Evolutionary conservation across 1,284 basidiomycete genomes (phyloP).

Genomic region (Stygiomarasmius scandens): DNA sequence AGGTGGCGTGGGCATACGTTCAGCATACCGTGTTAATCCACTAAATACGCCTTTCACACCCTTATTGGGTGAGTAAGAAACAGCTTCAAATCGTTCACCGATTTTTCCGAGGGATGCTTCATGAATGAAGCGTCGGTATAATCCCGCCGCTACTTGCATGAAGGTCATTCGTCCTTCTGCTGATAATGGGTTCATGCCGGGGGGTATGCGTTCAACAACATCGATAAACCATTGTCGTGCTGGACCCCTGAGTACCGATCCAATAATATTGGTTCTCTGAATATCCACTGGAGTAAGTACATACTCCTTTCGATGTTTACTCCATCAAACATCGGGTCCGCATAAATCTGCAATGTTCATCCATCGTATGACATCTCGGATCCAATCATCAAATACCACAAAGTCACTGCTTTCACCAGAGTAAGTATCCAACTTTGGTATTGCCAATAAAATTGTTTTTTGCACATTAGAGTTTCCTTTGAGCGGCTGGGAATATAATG

Average conservation of each 20-base stretch:
- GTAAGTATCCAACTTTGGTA: slow-evolving; percentile 8
- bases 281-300: slow-evolving; percentile 7
- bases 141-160: slow-evolving; percentile 9
- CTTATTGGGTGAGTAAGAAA: background rate
- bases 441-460: slow-evolving; percentile 7
- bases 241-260: background rate
- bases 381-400: slow-evolving; percentile 6
- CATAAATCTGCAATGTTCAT: slow-evolving; percentile 6
- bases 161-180: slow-evolving; percentile 11
- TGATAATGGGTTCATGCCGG: background rate
- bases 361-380: slow-evolving; percentile 8
- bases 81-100: slow-evolving; percentile 5
- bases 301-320: background rate
- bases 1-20: slow-evolving; percentile 9
- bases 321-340: no score
- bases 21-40: slow-evolving; percentile 4
- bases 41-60: slow-evolving; percentile 11
- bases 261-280: slow-evolving; percentile 3
- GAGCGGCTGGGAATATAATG: slow-evolving; percentile 1
- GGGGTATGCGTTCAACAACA: slow-evolving; percentile 6
- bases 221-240: slow-evolving; percentile 10
- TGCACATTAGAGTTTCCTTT: slow-evolving; percentile 1
- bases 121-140: slow-evolving; percentile 14
- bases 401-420: slow-evolving; percentile 3
- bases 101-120: slow-evolving; percentile 10